Evolutionary conservation across 495 filamentous ascomycete genomes (phyloP), one percentile per base, ranked within the genome.

Genomic region (Pyrenula aspistea): DNA sequence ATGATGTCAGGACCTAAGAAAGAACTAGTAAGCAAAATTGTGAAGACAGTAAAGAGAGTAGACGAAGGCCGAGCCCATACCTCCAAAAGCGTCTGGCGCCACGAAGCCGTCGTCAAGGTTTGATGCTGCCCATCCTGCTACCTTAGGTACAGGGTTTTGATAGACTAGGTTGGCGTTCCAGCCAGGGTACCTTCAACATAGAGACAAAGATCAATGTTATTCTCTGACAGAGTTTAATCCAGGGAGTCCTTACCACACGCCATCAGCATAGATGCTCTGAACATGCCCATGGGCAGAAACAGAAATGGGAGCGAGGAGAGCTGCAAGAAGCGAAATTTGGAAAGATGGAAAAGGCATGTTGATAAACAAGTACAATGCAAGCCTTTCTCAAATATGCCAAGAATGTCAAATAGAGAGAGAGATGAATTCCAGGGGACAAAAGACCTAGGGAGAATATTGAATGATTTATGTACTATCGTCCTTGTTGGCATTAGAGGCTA

Each of bases 1-100:
- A 78, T 75, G 58, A 88, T 85, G 60, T 84, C 78, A 22, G 63
- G n/a, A n/a, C n/a, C n/a, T n/a, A n/a, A n/a, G n/a, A n/a, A n/a
- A n/a, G n/a, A n/a, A n/a, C n/a, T n/a, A n/a, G n/a, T n/a, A n/a
- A n/a, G n/a, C n/a, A n/a, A n/a, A n/a, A n/a, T n/a, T n/a, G n/a
- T n/a, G n/a, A n/a, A n/a, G n/a, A n/a, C n/a, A n/a, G n/a, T n/a
- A n/a, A n/a, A n/a, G n/a, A n/a, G n/a, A n/a, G n/a, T n/a, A n/a
- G n/a, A n/a, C n/a, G n/a, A n/a, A n/a, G n/a, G n/a, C n/a, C n/a
- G n/a, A n/a, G 59, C 8, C 8, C 31, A 42, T 42, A 60, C 69
- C 75, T 52, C 66, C 67, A 57, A 68, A 63, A 15, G 59, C 66
- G 51, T 67, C 62, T 48, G 76, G 77, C 20, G 70, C 61, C 25